These are phyloP conservation scores for Akanthomyces lecanii DNA, from an alignment of 2,329 filamentous ascomycete species.

Conservation along the genomic window DNA sequence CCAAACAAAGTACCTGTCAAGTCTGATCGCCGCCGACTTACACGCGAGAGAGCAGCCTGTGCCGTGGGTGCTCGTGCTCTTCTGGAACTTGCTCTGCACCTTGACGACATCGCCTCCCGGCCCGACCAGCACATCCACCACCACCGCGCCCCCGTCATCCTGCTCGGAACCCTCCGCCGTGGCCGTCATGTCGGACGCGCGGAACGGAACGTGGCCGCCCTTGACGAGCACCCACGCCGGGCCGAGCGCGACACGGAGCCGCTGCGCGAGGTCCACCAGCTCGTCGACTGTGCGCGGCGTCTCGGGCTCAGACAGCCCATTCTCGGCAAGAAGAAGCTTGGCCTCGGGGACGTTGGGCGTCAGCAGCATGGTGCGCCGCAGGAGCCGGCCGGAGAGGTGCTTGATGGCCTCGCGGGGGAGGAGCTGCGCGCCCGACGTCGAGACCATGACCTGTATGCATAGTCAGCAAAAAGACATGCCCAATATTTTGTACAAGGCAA, in stretches of 20 bases:
- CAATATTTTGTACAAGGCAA: no score
- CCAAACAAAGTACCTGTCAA: no score
- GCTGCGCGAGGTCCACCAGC: slow-evolving; percentile 63
- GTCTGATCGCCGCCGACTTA: slow-evolving; percentile 37
- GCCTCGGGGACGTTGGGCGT: slow-evolving; percentile 79
- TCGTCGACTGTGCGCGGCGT: slow-evolving; percentile 56
- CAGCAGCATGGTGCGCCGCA: slow-evolving; percentile 63
- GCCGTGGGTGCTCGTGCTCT: slow-evolving; percentile 81
- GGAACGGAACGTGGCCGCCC: slow-evolving; percentile 73
- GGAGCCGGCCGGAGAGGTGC: slow-evolving; percentile 54
- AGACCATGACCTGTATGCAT: slow-evolving; percentile 74
- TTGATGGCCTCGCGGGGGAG: slow-evolving; percentile 62
- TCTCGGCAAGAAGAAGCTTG: slow-evolving; percentile 55
- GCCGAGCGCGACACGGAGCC: slow-evolving; percentile 59
- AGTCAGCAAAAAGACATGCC: not conserved
- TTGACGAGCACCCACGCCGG: slow-evolving; percentile 82
- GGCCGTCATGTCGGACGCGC: slow-evolving; percentile 51
- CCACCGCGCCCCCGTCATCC: slow-evolving; percentile 54
- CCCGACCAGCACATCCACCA: slow-evolving; percentile 76
- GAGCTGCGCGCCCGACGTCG: slow-evolving; percentile 70
- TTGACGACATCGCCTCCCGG: slow-evolving; percentile 49
- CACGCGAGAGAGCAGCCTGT: slow-evolving; percentile 92
- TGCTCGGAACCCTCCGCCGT: slow-evolving; percentile 59
- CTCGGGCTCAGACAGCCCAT: slow-evolving; percentile 34
- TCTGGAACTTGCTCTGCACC: slow-evolving; percentile 67